Evolutionary conservation across 2,329 filamentous ascomycete species (phyloP).

Genomic region (Aspergillus quadrilineatus): DNA sequence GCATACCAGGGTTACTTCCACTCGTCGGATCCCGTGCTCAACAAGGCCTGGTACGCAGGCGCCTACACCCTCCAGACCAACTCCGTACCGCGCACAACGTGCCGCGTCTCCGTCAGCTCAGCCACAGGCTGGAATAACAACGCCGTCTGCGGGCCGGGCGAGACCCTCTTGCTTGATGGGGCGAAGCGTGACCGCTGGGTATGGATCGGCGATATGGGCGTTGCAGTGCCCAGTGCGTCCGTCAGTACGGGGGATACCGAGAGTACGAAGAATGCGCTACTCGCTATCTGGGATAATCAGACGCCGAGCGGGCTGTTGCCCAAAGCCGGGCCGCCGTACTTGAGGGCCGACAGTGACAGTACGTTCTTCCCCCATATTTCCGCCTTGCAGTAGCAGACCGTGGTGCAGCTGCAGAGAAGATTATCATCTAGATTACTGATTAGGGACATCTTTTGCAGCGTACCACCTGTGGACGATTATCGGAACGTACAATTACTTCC

Average conservation of each 20-base stretch:
- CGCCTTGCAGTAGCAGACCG: too few species aligned
- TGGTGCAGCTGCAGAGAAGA: background rate
- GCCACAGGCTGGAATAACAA: constrained; percentile 42
- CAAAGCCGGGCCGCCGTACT: constrained; percentile 37
- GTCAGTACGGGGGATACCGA: constrained; percentile 47
- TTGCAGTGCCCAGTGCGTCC: constrained; percentile 48
- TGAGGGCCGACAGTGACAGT: constrained; percentile 34
- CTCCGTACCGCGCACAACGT: constrained; percentile 39
- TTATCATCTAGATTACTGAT: too few species aligned
- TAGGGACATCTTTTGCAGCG: constrained; percentile 4
- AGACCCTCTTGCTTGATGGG: constrained; percentile 46
- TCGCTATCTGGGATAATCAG: constrained; percentile 39
- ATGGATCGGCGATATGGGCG: constrained; percentile 53
- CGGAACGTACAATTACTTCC: constrained; percentile 58
- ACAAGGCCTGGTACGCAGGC: constrained; percentile 58
- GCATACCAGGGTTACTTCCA: constrained; percentile 57
- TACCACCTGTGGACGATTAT: constrained; percentile 56
- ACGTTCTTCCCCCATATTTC: background rate
- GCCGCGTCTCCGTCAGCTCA: constrained; percentile 34
- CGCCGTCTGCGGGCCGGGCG: constrained; percentile 39
- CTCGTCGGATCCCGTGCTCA: constrained; percentile 52
- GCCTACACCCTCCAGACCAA: constrained; percentile 55
- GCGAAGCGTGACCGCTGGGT: constrained; percentile 46
- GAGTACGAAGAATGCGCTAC: constrained; percentile 49
- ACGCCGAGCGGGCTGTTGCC: constrained; percentile 33